These are phyloP conservation scores for Candida awuae DNA, from an alignment of 805 yeast genomes.

Conservation along the genomic window DNA sequence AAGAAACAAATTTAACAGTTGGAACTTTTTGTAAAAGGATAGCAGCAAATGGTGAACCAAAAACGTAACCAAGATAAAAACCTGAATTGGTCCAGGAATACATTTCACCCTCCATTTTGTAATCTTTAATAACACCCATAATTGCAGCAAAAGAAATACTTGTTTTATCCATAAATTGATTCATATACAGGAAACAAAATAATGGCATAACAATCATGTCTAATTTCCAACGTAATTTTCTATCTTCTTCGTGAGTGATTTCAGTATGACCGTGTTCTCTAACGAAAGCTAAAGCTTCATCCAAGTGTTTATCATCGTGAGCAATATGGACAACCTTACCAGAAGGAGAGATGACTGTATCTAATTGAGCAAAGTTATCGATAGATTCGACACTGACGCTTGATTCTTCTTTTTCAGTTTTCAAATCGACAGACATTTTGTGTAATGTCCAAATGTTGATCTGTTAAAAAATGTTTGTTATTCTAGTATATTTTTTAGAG, in stretches of 20 bases:
- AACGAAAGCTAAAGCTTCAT: slow-evolving; percentile 11
- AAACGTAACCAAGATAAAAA: slow-evolving; percentile 33
- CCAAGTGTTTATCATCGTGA: slow-evolving; percentile 11
- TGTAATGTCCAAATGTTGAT: no score
- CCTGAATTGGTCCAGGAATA: slow-evolving; percentile 40
- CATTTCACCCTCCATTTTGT: slow-evolving; percentile 35
- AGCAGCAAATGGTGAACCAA: background rate
- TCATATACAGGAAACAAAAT: slow-evolving; percentile 23
- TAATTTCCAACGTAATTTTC: slow-evolving; percentile 21
- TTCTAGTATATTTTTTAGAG: no score
- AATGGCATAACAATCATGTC: slow-evolving; percentile 30
- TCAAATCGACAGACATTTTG: background rate
- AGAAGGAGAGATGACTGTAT: slow-evolving; percentile 11
- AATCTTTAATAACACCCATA: slow-evolving; percentile 35
- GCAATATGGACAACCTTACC: slow-evolving; percentile 13
- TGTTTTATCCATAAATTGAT: slow-evolving; percentile 34
- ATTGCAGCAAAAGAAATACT: slow-evolving; percentile 38
- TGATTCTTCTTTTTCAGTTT: slow-evolving; percentile 3
- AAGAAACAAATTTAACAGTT: slow-evolving; percentile 25
- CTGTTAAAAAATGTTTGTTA: no score
- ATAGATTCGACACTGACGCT: slow-evolving; percentile 3
- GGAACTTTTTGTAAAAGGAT: slow-evolving; percentile 32
- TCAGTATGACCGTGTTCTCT: slow-evolving; percentile 10
- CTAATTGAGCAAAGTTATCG: slow-evolving; percentile 5
- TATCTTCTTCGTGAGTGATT: slow-evolving; percentile 3